Base-by-base conservation (phyloP, 768 basidiomycete species). In the Collybia mongolica region DNA sequence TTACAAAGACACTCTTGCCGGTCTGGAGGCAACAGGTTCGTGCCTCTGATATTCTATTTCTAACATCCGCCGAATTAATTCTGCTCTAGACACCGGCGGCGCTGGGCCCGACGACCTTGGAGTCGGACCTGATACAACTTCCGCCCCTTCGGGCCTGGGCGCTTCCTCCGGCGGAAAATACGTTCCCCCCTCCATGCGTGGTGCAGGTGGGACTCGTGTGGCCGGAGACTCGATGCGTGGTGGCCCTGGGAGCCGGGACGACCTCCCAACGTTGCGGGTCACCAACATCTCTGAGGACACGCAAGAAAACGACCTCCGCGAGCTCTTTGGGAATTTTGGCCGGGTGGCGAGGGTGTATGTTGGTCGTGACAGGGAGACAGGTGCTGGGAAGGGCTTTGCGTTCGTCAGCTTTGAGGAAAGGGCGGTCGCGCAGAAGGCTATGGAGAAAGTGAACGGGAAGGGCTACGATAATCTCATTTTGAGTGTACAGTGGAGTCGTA, bases 271-370 rank as follows among this genome's bases (percentile, higher is more conserved):
- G 0, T 80, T 99, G 15, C 92, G 97, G 24, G 93, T 99, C 56
- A 98, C 97, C 28, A 98, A 98, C 61, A 88, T 99, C 52, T 92
- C 91, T 4, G 90, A 93, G 67, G 97, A 99, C 60, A 94, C 94
- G 2, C 86, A 90, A 58, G 97, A 99, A 65, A 86, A 84, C 62
- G 97, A 99, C 69, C 73, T 99, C 20, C 86, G 95, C 48, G 94
- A 93, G 18, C 76, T 99, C 32, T 98, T 99, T 65, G 82, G 84
- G 44, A 67, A 73, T 17, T 97, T 98, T 67, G 93, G 93, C 0
- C 77, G 88, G 14, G 87, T 95, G 29, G 86, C 84, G 28, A 74
- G 97, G 46, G 93, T 98, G 45, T 98, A 94, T 68, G 90, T 99
- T 41, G 97, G 96, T 20, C 79, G 90, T 39, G 97, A 99, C 66